These are phyloP conservation scores for Psidium friedrichsthalianum DNA, from an alignment of 345 rosid genomes.

Conservation along the genomic window DNA sequence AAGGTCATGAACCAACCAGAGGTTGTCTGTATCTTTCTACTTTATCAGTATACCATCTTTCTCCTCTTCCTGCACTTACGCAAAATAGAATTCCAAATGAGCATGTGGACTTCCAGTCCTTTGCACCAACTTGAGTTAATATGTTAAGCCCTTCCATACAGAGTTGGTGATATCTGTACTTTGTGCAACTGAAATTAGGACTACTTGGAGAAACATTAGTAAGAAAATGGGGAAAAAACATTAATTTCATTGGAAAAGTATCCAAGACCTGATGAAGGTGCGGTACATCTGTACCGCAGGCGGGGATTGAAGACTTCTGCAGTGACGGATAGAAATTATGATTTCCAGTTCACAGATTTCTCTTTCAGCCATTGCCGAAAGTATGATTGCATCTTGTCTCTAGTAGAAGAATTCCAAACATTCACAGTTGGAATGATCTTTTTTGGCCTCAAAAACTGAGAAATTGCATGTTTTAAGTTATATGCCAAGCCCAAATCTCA, in stretches of 20 bases:
- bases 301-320: not conserved
- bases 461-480: not conserved
- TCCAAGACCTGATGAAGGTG: not conserved
- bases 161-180: not conserved
- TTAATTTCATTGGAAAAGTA: not conserved
- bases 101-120: not conserved
- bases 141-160: not conserved
- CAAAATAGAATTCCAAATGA: not conserved
- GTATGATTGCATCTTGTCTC: constrained; percentile 66
- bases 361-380: constrained; percentile 58
- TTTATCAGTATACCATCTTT: not conserved
- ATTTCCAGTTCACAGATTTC: not conserved
- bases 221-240: not conserved
- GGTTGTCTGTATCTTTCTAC: not conserved
- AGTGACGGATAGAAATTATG: not conserved
- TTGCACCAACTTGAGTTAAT: not conserved
- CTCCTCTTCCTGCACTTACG: not conserved
- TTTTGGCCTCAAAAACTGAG: constrained; percentile 56
- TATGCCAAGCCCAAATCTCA: not conserved
- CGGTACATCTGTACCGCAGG: not conserved
- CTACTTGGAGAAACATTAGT: not conserved
- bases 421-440: constrained; percentile 81
- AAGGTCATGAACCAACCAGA: not conserved
- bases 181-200: not conserved
- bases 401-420: constrained; percentile 37